Evolutionary conservation across 768 basidiomycete species (phyloP).

Genomic region (Podaxis sp.): DNA sequence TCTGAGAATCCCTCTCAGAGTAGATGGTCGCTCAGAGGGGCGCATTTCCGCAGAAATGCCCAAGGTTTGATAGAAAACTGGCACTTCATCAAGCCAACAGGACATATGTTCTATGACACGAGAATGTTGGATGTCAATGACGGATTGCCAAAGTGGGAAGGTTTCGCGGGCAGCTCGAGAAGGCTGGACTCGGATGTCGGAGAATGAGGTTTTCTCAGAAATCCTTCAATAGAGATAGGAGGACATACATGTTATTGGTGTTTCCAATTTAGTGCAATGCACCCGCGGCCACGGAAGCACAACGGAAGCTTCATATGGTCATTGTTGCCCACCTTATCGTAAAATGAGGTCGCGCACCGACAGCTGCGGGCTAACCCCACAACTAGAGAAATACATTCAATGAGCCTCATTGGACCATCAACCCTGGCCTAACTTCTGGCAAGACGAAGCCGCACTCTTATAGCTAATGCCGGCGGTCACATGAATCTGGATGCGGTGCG

Average conservation of each 20-base stretch:
- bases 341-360: background rate
- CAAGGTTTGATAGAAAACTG: slow-evolving; percentile 36
- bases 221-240: background rate
- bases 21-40: background rate
- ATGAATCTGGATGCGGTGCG: background rate
- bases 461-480: background rate
- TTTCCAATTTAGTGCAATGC: too few relatives aligned
- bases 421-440: background rate
- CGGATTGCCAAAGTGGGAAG: slow-evolving; percentile 60
- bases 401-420: background rate
- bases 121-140: slow-evolving; percentile 58
- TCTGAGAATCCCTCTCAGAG: background rate
- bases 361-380: background rate
- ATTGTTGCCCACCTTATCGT: background rate
- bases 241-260: too few relatives aligned
- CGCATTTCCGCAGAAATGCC: background rate
- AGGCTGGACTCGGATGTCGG: background rate
- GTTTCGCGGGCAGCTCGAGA: slow-evolving; percentile 51
- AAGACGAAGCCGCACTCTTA: background rate
- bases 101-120: slow-evolving; percentile 67
- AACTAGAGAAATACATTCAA: background rate
- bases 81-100: slow-evolving; percentile 61
- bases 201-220: background rate
- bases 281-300: background rate
- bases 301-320: background rate